Evolutionary conservation across 2,329 filamentous ascomycete species (phyloP), one percentile per base, ranked within the genome.

Genomic region (Colletotrichum lindemuthianum): DNA sequence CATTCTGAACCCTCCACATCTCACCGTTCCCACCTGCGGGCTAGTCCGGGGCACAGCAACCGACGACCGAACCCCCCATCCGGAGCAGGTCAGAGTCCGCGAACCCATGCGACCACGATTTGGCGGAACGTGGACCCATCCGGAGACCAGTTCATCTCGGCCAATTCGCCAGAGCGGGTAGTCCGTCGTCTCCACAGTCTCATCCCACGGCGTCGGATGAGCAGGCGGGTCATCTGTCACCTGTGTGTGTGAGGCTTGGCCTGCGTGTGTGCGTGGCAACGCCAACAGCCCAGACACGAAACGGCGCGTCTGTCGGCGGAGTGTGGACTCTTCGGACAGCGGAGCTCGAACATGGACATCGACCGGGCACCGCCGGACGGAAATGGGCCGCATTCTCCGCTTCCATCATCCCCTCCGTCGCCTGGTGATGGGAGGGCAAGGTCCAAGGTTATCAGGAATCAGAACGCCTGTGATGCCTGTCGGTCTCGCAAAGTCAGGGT

Each of bases 391-490:
- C 51, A n/a, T 15, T 65, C 60, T 24, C 47, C 56, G 40, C 47
- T 40, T 8, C 53, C 64, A n/a, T 24, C 51, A 12, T 55, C 59
- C 16, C 47, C 40, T 44, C 36, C 32, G 39, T 65, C 58, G 11
- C 63, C 63, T 8, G 51, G 24, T 15, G 61, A 24, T 37, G 52
- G 41, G 10, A 50, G 63, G 32, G 8, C 47, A 41, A 51, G 41
- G 51, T 15, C 63, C 51, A 57, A 52, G 40, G 48, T 57, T 37
- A 16, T 48, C 36, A 55, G 58, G n/a, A 72, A 71, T 40, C 69
- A 72, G 54, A 73, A 72, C 32, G 73, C 73, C 7, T 75, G 73
- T 51, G 73, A 75, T 57, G 68, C 63, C 9, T 75, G 73, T 44
- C 69, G 73, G 32, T 56, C 68, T 11, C 65, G 73, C 39, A 74